phyloP scores from a whole-genome alignment of 345 rosid genomes.

The Syzygium aqueum region DNA sequence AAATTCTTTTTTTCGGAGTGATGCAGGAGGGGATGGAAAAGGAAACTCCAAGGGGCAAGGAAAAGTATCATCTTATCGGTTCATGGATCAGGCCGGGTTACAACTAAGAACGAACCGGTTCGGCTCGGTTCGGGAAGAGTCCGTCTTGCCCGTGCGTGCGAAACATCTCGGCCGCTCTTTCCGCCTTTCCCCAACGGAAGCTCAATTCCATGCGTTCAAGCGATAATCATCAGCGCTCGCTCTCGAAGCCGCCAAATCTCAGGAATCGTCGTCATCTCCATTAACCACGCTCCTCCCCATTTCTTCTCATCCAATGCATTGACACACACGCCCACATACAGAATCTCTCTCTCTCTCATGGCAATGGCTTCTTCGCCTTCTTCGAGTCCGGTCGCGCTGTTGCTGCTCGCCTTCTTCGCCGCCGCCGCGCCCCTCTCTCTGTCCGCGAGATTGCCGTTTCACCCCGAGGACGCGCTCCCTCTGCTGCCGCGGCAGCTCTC shows the following conservation, averaged over 20 bases:
- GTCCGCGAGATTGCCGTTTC: constrained; percentile 39
- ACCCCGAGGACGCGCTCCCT: constrained; percentile 66
- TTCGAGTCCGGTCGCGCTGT: neutral
- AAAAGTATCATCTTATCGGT: neutral
- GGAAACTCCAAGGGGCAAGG: neutral
- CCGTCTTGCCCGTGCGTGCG: neutral
- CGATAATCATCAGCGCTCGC: neutral
- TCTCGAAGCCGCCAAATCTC: neutral
- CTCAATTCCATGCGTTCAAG: neutral
- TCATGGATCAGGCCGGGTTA: neutral
- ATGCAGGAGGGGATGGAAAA: neutral
- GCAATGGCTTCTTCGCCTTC: constrained; percentile 2
- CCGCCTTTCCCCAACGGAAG: neutral
- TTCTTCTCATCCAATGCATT: neutral
- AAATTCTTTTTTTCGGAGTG: neutral
- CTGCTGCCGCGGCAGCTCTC: constrained; percentile 62
- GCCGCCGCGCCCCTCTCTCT: constrained; percentile 1
- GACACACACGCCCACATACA: neutral
- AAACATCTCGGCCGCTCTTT: neutral
- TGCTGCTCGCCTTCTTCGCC: neutral
- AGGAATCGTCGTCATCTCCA: neutral
- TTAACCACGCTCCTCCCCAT: neutral
- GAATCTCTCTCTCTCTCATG: neutral
- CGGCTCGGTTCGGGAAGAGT: neutral
- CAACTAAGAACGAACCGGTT: neutral